phyloP scores from a whole-genome alignment of 805 yeast genomes.

The Myxozyma neglecta region DNA sequence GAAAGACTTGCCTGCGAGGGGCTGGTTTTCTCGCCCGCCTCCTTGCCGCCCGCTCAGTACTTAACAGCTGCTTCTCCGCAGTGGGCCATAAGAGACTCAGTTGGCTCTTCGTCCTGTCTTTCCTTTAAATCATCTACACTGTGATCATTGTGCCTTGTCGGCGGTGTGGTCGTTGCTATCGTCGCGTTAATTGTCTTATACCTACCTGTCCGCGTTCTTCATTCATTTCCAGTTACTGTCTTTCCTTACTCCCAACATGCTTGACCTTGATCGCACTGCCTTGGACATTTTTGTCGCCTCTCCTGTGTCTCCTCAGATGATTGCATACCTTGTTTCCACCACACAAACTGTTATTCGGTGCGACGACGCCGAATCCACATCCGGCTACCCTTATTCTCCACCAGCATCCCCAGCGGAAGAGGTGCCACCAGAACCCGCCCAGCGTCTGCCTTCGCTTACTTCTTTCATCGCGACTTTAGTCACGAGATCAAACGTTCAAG shows the following conservation, averaged over 20 bases:
- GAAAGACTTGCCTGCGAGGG: conserved; percentile 1
- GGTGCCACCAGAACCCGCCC: background rate
- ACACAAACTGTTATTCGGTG: conserved; percentile 44
- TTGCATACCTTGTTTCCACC: conserved; percentile 46
- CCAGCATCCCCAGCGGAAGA: conserved; percentile 43
- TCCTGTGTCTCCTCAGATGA: conserved; percentile 46
- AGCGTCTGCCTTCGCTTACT: conserved; percentile 49
- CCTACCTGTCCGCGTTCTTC: background rate
- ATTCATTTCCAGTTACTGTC: background rate
- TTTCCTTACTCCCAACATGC: conserved; percentile 11
- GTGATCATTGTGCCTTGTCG: background rate
- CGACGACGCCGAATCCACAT: conserved; percentile 37
- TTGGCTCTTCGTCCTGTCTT: background rate
- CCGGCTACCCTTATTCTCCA: conserved; percentile 42
- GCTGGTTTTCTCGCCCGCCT: conserved; percentile 15
- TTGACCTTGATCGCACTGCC: conserved; percentile 37
- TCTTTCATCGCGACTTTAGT: conserved; percentile 73
- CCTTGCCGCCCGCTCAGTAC: conserved; percentile 1
- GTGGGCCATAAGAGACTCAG: background rate
- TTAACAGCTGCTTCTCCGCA: background rate
- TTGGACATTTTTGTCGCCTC: conserved; percentile 45
- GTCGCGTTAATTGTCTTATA: background rate
- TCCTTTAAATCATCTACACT: background rate
- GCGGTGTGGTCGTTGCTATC: too few species aligned
- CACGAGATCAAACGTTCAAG: conserved; percentile 83